Base-by-base conservation (phyloP, 345 rosid genomes). In the Hibiscus mutabilis region DNA sequence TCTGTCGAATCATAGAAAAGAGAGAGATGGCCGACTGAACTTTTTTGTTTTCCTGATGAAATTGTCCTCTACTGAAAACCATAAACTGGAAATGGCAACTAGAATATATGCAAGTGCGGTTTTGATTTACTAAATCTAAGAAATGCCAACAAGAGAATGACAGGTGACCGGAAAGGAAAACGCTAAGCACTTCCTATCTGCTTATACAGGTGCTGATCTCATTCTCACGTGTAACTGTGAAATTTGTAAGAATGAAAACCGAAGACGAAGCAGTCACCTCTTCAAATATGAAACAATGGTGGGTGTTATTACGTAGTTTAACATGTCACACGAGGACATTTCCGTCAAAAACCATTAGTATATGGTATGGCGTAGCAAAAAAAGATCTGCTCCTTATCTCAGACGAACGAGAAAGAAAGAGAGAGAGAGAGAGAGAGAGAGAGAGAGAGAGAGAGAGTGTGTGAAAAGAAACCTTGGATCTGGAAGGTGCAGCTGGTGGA, bases 391-490 rank as follows among this genome's bases (percentile, higher is more conserved):
- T 71, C 68, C 21, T 31, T 15, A 49, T 49, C 8, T 49, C 19
- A 15, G 55, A 49, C 2, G 55, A 49, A 49, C 19, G 55, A 49
- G 55, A 15, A 3, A 49, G 55, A 49, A 16, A 49, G 55, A 49
- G 19, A 0, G 6, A 5, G 18, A 49, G 55, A 5, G 5, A 19
- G 55, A 5, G 5, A 19, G 55, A 49, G 55, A 15, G 1, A 49
- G 55, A 49, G 14, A 49, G 55, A 49, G 19, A 0, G 6, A 5
- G 18, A 49, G 55, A 5, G 5, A 19, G n/a, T n/a, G n/a, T n/a
- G 22, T 47, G 46, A 75, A 44, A 47, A 67, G 64, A 56, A 73
- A 88, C 93, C 93, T 88, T 88, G 81, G 91, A 88, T 88, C 90
- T 88, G 82, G 79, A 80, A 69, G 80, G 80, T 46, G 85, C 74